Percentiles rank a stretch among this genome's conserved stretches.
phyloP scores from a whole-genome alignment of 345 rosid genomes.

The Gynandropsis gynandra region DNA sequence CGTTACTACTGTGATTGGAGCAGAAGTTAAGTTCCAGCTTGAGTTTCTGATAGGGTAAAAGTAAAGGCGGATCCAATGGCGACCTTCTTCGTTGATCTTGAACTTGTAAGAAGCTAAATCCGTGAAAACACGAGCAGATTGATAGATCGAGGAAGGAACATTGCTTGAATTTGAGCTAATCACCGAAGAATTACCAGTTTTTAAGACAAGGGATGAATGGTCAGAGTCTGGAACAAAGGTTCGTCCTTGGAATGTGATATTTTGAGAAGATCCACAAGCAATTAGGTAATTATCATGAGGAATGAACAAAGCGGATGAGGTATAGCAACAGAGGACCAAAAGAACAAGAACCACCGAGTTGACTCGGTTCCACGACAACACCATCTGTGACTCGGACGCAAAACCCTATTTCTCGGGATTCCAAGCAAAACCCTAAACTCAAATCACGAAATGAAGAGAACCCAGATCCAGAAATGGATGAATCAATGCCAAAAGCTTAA shows the following conservation, averaged over 20 bases:
- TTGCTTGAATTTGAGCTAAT: conserved; percentile 39
- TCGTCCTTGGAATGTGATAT: conserved; percentile 58
- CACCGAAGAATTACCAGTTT: conserved; percentile 43
- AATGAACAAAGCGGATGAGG: conserved; percentile 41
- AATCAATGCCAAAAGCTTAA: conserved; percentile 8
- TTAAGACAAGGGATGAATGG: conserved; percentile 49
- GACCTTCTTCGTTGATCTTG: conserved; percentile 52
- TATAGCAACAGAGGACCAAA: conserved; percentile 31
- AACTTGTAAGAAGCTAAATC: conserved; percentile 63
- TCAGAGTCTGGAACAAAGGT: conserved; percentile 69
- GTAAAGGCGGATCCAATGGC: conserved; percentile 98
- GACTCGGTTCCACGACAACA: conserved; percentile 4
- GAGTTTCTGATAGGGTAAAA: conserved; percentile 59
- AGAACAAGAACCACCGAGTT: conserved; percentile 28
- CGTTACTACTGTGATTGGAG: conserved; percentile 52
- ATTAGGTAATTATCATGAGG: conserved; percentile 78
- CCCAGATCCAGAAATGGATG: conserved; percentile 26
- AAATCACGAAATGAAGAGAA: conserved; percentile 20
- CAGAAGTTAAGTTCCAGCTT: conserved; percentile 48
- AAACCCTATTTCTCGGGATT: not conserved
- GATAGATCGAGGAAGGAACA: conserved; percentile 51
- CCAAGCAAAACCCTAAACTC: conserved; percentile 22
- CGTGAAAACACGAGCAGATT: conserved; percentile 76
- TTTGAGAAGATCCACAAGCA: conserved; percentile 74
- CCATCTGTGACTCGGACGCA: conserved; percentile 18